phyloP scores from a whole-genome alignment of 768 basidiomycete genomes.

The Phlebiopsis gigantea region DNA sequence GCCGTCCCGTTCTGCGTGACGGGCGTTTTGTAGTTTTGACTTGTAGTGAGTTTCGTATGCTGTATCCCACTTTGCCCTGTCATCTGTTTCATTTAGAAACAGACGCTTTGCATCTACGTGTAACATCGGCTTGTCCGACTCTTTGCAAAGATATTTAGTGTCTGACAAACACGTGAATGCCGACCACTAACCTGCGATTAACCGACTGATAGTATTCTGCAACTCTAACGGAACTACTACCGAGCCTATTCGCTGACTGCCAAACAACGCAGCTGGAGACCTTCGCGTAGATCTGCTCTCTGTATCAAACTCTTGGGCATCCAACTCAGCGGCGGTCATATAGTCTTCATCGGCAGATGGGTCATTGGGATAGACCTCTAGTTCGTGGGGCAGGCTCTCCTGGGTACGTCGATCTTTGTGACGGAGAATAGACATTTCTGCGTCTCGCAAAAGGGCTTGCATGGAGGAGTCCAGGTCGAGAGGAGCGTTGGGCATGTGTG shows the following conservation, averaged over 20 bases:
- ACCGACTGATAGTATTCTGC: conserved; percentile 52
- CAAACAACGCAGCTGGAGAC: conserved; percentile 80
- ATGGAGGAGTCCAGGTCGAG: conserved; percentile 64
- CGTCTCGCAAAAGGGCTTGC: conserved; percentile 55
- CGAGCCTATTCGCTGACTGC: conserved; percentile 65
- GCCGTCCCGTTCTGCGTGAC: conserved; percentile 65
- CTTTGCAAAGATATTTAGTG: conserved; percentile 31
- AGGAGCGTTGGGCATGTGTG: conserved; percentile 50
- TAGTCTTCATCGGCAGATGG: conserved; percentile 20
- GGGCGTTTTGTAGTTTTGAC: conserved; percentile 49
- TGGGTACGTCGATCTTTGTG: conserved; percentile 19
- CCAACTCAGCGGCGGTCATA: conserved; percentile 26
- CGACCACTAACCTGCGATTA: conserved; percentile 56
- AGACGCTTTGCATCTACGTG: conserved; percentile 71
- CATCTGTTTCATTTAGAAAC: conserved; percentile 39
- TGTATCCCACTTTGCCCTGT: conserved; percentile 44
- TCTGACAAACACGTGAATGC: neutral
- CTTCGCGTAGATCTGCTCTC: conserved; percentile 42
- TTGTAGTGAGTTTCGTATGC: conserved; percentile 56
- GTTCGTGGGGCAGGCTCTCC: conserved; percentile 35
- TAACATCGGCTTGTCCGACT: conserved; percentile 55
- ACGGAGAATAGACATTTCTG: conserved; percentile 54
- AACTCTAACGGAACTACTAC: conserved; percentile 73
- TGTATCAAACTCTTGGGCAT: conserved; percentile 29
- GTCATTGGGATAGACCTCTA: conserved; percentile 45